Conservation (phyloP, 345 rosid species). For the Populus ilicifolia region DNA sequence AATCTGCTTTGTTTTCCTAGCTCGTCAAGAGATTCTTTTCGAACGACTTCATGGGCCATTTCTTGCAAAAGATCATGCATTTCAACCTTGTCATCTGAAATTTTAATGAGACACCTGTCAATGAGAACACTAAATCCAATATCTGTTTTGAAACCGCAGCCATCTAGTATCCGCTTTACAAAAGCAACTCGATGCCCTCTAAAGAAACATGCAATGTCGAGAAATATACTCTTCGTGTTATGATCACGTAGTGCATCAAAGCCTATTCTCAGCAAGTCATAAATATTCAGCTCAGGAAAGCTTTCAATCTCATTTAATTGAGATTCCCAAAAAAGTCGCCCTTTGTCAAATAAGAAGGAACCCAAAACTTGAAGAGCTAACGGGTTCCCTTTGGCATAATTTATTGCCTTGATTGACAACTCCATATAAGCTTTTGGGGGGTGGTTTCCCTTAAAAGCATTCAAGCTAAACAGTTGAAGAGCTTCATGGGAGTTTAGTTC, state of each 20-base stretch:
- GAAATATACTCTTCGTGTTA: not conserved
- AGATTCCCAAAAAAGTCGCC: too few relatives aligned
- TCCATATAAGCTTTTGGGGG: not conserved
- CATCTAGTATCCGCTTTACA: not conserved
- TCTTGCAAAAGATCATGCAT: conserved; percentile 1
- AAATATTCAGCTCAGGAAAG: not conserved
- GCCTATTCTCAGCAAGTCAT: not conserved
- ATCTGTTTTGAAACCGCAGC: not conserved
- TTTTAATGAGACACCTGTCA: not conserved
- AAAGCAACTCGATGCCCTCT: not conserved
- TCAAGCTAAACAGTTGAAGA: not conserved
- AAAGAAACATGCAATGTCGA: conserved; percentile 5
- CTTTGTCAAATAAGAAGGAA: not conserved
- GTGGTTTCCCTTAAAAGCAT: conserved; percentile 5
- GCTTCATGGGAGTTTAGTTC: not conserved
- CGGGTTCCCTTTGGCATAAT: conserved; percentile 7
- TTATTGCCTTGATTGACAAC: not conserved
- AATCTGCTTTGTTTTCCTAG: not conserved
- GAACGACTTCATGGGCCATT: conserved; percentile 1
- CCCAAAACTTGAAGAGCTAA: conserved; percentile 17
- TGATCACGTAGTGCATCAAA: not conserved
- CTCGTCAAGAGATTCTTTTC: not conserved
- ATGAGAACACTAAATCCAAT: not conserved
- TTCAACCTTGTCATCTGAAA: not conserved
- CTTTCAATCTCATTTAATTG: not conserved